These are phyloP conservation scores for Graphiopsis chlorocephala DNA, from an alignment of 2,329 filamentous ascomycete species.

Conservation along the genomic window DNA sequence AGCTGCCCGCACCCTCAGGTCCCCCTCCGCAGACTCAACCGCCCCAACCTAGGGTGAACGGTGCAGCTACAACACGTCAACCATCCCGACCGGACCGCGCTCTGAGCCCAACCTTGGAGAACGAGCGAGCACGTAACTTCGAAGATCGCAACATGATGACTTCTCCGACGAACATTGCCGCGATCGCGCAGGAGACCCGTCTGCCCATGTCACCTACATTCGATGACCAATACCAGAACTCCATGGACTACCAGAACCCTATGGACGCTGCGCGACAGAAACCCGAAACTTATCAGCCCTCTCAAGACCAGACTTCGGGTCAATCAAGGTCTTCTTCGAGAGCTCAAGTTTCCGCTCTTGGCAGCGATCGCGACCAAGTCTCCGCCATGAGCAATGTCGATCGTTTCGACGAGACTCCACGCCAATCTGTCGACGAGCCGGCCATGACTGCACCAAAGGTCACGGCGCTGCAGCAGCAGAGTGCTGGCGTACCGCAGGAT, in stretches of 20 bases:
- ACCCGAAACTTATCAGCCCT: constrained; percentile 34
- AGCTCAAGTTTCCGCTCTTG: constrained; percentile 15
- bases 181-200: constrained; percentile 11
- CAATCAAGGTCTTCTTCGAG: constrained; percentile 20
- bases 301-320: constrained; percentile 24
- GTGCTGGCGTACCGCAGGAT: constrained; percentile 56
- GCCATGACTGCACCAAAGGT: constrained; percentile 28
- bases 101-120: constrained; percentile 29
- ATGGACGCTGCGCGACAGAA: constrained; percentile 20
- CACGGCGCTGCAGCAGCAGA: constrained; percentile 26
- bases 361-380: constrained; percentile 1
- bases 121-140: constrained; percentile 27
- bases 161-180: constrained; percentile 10
- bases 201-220: constrained; percentile 18
- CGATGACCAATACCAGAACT: constrained; percentile 2
- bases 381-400: constrained; percentile 16
- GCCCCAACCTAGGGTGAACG: constrained; percentile 21
- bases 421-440: constrained; percentile 24
- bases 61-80: constrained; percentile 27
- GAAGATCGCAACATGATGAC: constrained; percentile 25
- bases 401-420: constrained; percentile 23
- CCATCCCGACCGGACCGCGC: constrained; percentile 32
- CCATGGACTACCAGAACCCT: constrained; percentile 2
- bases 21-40: constrained; percentile 63
- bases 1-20: constrained; percentile 55